phyloP scores from a whole-genome alignment of 2,329 filamentous ascomycete genomes.

The Hypomyces rosellus region DNA sequence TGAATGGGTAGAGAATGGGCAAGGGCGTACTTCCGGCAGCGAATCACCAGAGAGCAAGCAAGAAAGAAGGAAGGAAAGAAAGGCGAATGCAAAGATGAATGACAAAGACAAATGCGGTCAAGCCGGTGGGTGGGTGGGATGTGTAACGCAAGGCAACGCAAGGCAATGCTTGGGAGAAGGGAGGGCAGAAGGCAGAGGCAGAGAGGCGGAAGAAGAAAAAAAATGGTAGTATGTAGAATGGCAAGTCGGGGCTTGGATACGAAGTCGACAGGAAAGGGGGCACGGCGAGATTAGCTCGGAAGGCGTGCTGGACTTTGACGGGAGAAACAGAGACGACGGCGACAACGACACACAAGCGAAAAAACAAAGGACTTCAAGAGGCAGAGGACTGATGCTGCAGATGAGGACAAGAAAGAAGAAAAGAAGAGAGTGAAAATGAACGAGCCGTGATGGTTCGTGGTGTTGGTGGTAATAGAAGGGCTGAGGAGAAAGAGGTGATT shows the following conservation, averaged over 20 bases:
- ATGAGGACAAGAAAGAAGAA: constrained; percentile 20
- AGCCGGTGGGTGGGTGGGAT: constrained; percentile 16
- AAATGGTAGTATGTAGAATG: constrained; percentile 13
- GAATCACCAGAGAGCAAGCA: constrained; percentile 14
- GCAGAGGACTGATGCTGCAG: constrained; percentile 1
- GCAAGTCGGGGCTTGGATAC: constrained; percentile 17
- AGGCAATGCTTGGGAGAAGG: constrained; percentile 12
- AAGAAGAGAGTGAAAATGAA: constrained; percentile 17
- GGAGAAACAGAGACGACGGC: constrained; percentile 19
- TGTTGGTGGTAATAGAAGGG: constrained; percentile 8
- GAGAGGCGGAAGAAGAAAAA: constrained; percentile 16
- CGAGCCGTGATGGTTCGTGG: constrained; percentile 11
- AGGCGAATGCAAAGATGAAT: constrained; percentile 23
- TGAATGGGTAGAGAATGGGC: constrained; percentile 16
- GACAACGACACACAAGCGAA: constrained; percentile 11
- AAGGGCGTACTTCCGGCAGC: constrained; percentile 16
- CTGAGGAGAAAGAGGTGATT: constrained; percentile 10
- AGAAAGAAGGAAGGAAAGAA: constrained; percentile 21
- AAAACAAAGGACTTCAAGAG: not conserved
- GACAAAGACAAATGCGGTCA: constrained; percentile 19
- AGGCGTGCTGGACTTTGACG: constrained; percentile 13
- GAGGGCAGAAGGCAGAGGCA: constrained; percentile 2
- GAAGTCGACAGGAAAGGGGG: constrained; percentile 27
- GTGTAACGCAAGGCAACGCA: constrained; percentile 20
- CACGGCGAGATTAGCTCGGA: constrained; percentile 15